A percentile compares a stretch with the other conserved stretches of the same genome.
phyloP scores from a whole-genome alignment of 148 eudicot genomes.

The Fagopyrum homotropicum region DNA sequence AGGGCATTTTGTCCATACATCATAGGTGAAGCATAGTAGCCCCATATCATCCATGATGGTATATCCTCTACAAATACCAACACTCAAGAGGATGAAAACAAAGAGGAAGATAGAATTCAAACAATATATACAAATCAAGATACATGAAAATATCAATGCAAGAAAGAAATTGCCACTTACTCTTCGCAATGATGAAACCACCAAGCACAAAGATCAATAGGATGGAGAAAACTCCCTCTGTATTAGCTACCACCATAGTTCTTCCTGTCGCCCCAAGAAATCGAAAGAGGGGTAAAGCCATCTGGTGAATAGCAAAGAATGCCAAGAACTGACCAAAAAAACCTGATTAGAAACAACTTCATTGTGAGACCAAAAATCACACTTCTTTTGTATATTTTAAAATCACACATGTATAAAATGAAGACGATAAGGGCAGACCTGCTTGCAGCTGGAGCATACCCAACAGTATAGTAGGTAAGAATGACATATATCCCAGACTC shows the following conservation, averaged over 20 bases:
- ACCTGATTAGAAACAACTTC: conserved; percentile 30
- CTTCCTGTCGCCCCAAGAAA: conserved; percentile 56
- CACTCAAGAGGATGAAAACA: background rate
- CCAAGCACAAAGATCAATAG: conserved; percentile 48
- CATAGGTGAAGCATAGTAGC: conserved; percentile 65
- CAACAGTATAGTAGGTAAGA: conserved; percentile 69
- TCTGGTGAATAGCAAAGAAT: conserved; percentile 61
- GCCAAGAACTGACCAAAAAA: conserved; percentile 57
- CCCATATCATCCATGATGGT: conserved; percentile 62
- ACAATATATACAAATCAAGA: background rate
- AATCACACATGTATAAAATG: too few species aligned
- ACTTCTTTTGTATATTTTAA: background rate
- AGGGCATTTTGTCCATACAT: conserved; percentile 74
- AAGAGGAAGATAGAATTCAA: too few species aligned
- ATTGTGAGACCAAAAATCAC: background rate
- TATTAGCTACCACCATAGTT: conserved; percentile 46
- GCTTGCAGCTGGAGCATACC: conserved; percentile 63
- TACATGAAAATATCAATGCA: conserved; percentile 35
- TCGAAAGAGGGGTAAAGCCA: conserved; percentile 58
- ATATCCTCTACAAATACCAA: conserved; percentile 41
- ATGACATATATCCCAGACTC: conserved; percentile 65
- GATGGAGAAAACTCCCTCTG: conserved; percentile 33
- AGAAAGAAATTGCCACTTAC: conserved; percentile 22
- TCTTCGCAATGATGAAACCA: conserved; percentile 61
- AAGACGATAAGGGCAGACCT: conserved; percentile 29